Conservation (phyloP, 257 asterid genomes). For the Ajuga chamaepitys region DNA sequence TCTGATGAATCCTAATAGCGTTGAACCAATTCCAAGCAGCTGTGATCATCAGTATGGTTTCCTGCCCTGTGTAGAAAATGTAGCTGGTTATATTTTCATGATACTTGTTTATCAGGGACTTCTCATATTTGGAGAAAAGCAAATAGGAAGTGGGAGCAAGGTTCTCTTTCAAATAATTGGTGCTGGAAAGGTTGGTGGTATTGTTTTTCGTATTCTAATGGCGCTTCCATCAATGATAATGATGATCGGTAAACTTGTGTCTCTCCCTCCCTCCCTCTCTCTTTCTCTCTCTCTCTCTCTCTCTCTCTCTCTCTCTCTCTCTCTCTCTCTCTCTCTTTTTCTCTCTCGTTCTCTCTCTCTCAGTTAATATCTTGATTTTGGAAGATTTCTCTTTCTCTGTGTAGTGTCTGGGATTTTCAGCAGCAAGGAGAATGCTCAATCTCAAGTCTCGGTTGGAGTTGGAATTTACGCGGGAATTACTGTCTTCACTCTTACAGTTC, state of each 20-base stretch:
- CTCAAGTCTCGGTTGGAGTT: constrained; percentile 37
- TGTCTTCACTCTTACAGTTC: constrained; percentile 37
- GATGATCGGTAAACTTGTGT: constrained; percentile 37
- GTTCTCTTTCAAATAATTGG: constrained; percentile 36
- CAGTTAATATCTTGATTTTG: not conserved
- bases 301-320: not conserved
- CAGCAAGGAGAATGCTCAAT: constrained; percentile 32
- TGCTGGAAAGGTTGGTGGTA: constrained; percentile 39
- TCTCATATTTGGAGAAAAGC: constrained; percentile 34
- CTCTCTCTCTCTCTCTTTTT: not conserved
- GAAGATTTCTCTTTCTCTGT: not conserved
- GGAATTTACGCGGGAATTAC: constrained; percentile 45
- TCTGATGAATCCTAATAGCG: not conserved
- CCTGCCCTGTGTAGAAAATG: constrained; percentile 55
- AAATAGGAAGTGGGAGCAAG: constrained; percentile 36
- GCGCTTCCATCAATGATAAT: constrained; percentile 48
- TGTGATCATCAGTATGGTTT: constrained; percentile 55
- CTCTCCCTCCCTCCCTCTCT: not conserved
- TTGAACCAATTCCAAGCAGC: not conserved
- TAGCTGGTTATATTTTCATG: constrained; percentile 33
- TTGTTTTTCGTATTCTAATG: constrained; percentile 46
- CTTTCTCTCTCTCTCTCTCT: not conserved
- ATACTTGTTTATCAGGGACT: constrained; percentile 41
- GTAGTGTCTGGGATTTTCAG: constrained; percentile 38
- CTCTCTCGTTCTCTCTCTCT: not conserved